Evolutionary conservation across 2,329 filamentous ascomycete species (phyloP).

Genomic region (Cladosporium halotolerans): DNA sequence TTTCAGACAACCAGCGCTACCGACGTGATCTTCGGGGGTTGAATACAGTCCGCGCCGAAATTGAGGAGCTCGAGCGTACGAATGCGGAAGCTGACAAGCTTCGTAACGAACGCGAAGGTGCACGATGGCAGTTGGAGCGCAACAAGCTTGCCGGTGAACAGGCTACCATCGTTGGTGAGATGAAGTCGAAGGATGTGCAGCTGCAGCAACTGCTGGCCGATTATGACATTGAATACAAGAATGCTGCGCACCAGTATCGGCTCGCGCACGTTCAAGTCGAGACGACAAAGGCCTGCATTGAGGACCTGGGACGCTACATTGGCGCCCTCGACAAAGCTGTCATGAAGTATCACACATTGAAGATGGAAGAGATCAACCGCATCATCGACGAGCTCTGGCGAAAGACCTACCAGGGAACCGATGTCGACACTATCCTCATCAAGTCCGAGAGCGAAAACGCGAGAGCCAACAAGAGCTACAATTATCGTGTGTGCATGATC

Average conservation of each 20-base stretch:
- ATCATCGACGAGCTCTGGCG: conserved; percentile 97
- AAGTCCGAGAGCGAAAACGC: conserved; percentile 78
- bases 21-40: conserved; percentile 68
- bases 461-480: conserved; percentile 76
- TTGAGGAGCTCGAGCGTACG: conserved; percentile 66
- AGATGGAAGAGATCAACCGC: conserved; percentile 97
- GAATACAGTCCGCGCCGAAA: conserved; percentile 60
- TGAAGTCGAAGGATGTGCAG: conserved; percentile 80
- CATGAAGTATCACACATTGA: conserved; percentile 91
- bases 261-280: conserved; percentile 83
- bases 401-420: conserved; percentile 91
- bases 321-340: conserved; percentile 89
- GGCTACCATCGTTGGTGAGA: conserved; percentile 66
- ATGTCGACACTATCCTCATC: conserved; percentile 95
- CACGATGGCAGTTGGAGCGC: conserved; percentile 59
- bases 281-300: conserved; percentile 87
- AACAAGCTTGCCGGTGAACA: conserved; percentile 66
- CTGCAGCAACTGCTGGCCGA: conserved; percentile 66
- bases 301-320: conserved; percentile 77
- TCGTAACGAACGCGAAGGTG: conserved; percentile 64
- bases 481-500: conserved; percentile 95
- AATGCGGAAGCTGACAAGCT: conserved; percentile 79
- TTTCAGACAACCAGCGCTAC: conserved; percentile 81
- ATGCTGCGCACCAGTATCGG: conserved; percentile 73
- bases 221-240: conserved; percentile 80